Base-by-base conservation (phyloP, 2,329 filamentous ascomycete species). In the Cladophialophora yegresii region DNA sequence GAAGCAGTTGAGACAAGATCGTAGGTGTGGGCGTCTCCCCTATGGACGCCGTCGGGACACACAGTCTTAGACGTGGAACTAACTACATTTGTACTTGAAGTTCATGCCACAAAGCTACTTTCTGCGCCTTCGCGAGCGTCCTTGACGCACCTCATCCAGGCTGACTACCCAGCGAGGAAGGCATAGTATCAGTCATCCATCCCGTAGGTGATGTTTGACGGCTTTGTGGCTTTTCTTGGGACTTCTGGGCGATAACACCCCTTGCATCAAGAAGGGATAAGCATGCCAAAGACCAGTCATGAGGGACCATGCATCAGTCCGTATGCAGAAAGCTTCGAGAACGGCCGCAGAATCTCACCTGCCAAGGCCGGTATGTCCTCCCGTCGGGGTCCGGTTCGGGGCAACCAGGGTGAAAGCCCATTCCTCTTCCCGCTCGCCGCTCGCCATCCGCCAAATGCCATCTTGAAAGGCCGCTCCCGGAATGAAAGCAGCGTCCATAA, bases 201-300 rank as follows among this genome's bases (percentile, higher is more conserved):
- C 47, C 9, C 26, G 13, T 28, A 9, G 4, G 9, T 28, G 47
- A 50, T 26, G 22, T 22, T 50, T 12, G 20, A 16, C 36, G 16
- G 36, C n/a, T n/a, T 50, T 50, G 23, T 49, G 20, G 47, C 47
- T 12, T 50, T 50, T 26, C 47, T 50, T 50, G 47, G 47, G 23
- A 50, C 47, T 50, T 50, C 47, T 50, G 47, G 47, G 47, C 47
- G 47, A 50, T 50, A 50, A 26, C 13, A 10, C 20, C 22, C 47
- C 4, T 2, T 28, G 47, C 20, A 23, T 50, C 47, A 50, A 50
- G 47, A 50, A 50, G 0, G 47, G 23, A 50, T 9, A 50, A 23
- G 47, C 47, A 12, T 28, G 47, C 20, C 47, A 50, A 26, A 10
- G 8, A 43, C 16, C 47, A 50, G 9, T 2, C 10, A 0, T n/a